phyloP scores from a whole-genome alignment of 2,329 filamentous ascomycete species.

The Colletotrichum australisinense region DNA sequence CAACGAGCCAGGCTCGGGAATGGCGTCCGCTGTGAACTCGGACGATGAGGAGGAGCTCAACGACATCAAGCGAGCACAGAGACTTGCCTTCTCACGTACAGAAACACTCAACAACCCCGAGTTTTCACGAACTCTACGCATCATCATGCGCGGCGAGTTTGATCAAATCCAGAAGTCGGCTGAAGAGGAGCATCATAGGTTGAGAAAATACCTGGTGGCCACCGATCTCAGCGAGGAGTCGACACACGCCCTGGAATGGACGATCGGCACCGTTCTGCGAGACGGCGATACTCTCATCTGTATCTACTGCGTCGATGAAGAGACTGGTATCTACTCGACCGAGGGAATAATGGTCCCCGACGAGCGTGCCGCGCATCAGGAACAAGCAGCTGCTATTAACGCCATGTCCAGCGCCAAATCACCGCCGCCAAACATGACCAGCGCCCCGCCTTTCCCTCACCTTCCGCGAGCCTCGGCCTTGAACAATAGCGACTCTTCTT shows the following conservation, averaged over 20 bases:
- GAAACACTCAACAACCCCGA: slow-evolving; percentile 81
- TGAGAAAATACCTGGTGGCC: slow-evolving; percentile 94
- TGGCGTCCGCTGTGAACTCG: slow-evolving; percentile 75
- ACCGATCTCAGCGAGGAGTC: slow-evolving; percentile 96
- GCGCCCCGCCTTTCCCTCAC: slow-evolving; percentile 45
- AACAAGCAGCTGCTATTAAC: slow-evolving; percentile 79
- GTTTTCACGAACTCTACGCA: slow-evolving; percentile 84
- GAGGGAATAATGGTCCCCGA: slow-evolving; percentile 72
- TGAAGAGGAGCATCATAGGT: slow-evolving; percentile 80
- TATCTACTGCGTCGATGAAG: slow-evolving; percentile 94
- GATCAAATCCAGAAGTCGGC: slow-evolving; percentile 79
- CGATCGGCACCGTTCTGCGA: slow-evolving; percentile 91
- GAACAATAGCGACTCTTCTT: slow-evolving; percentile 50
- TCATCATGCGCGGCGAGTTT: slow-evolving; percentile 92
- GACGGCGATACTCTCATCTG: slow-evolving; percentile 95
- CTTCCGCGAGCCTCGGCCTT: slow-evolving; percentile 47
- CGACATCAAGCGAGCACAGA: slow-evolving; percentile 90
- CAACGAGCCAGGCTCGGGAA: slow-evolving; percentile 66
- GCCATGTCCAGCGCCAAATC: slow-evolving; percentile 63
- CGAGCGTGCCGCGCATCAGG: slow-evolving; percentile 79
- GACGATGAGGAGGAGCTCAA: slow-evolving; percentile 87
- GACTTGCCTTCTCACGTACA: slow-evolving; percentile 83
- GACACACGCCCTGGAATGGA: slow-evolving; percentile 96
- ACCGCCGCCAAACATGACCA: slow-evolving; percentile 38
- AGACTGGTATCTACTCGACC: slow-evolving; percentile 68